Evolutionary conservation across 192 early-diverging fungal species (phyloP).

Genomic region (Backusella morwellensis): DNA sequence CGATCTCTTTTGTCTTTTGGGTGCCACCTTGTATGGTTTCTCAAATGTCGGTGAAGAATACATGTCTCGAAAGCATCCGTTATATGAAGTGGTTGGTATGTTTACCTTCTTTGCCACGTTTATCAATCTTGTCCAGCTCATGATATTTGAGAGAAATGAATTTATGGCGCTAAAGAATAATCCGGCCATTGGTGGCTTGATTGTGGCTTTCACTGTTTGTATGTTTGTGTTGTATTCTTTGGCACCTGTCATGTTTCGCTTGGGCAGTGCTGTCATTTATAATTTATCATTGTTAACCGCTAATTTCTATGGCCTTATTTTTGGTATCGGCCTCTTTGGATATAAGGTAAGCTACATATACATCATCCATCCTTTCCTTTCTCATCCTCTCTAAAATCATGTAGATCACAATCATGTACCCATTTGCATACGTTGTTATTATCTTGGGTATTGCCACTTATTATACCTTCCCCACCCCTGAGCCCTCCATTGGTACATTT

Average conservation of each 20-base stretch:
- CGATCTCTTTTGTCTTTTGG: slow-evolving; percentile 69
- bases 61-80: slow-evolving; percentile 67
- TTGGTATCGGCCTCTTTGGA: slow-evolving; percentile 69
- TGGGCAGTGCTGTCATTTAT: slow-evolving; percentile 72
- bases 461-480: slow-evolving; percentile 56
- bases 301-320: slow-evolving; percentile 78
- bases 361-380: background rate
- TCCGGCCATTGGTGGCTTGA: slow-evolving; percentile 47
- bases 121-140: slow-evolving; percentile 71
- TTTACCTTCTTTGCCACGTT: slow-evolving; percentile 71
- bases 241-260: slow-evolving; percentile 69
- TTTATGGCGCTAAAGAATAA: slow-evolving; percentile 31
- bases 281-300: slow-evolving; percentile 76
- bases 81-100: slow-evolving; percentile 76
- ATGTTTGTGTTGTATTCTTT: slow-evolving; percentile 73
- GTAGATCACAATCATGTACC: slow-evolving; percentile 51
- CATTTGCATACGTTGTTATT: slow-evolving; percentile 64
- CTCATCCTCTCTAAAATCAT: background rate
- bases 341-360: slow-evolving; percentile 39
- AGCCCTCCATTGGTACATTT: slow-evolving; percentile 46
- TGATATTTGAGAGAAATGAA: slow-evolving; percentile 62
- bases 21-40: slow-evolving; percentile 73
- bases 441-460: slow-evolving; percentile 68
- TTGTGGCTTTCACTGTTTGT: slow-evolving; percentile 62
- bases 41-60: slow-evolving; percentile 74